These are phyloP conservation scores for Exophiala dermatitidis DNA, from an alignment of 2,329 filamentous ascomycete species.

Conservation along the genomic window DNA sequence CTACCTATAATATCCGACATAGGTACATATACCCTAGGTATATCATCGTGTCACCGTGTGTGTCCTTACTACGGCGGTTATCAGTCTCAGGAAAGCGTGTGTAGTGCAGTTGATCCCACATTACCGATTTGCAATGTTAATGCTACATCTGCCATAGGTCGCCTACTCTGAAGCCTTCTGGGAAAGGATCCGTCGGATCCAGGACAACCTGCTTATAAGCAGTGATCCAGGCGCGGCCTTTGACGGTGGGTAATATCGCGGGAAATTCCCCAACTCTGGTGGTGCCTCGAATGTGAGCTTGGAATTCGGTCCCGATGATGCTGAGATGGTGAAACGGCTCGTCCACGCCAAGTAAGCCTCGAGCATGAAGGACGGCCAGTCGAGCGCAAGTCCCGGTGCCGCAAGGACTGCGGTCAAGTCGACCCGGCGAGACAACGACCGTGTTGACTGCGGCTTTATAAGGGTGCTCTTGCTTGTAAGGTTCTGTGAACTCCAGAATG, in stretches of 20 bases:
- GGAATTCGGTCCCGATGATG: conserved; percentile 41
- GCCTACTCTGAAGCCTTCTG: conserved; percentile 36
- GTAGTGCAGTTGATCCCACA: no score
- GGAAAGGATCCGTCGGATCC: conserved; percentile 42
- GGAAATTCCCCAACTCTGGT: conserved; percentile 36
- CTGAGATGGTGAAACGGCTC: conserved; percentile 38
- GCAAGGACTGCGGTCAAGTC: conserved; percentile 43
- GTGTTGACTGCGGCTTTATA: conserved; percentile 35
- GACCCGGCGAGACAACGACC: conserved; percentile 41
- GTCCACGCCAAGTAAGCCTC: conserved; percentile 34
- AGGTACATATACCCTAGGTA: no score
- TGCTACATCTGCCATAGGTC: conserved; percentile 24
- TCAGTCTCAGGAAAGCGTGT: no score
- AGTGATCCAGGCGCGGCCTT: conserved; percentile 43
- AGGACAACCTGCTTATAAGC: conserved; percentile 40
- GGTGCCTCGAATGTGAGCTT: conserved; percentile 34
- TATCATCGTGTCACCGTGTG: no score
- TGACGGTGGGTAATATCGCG: conserved; percentile 38
- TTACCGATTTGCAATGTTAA: no score
- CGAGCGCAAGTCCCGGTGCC: conserved; percentile 42
- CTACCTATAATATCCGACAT: no score
- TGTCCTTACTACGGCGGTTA: no score
- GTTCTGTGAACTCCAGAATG: conserved; percentile 36
- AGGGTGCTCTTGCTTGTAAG: conserved; percentile 24
- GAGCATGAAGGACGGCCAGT: conserved; percentile 40